Evolutionary conservation across 371 early-diverging fungal genomes (phyloP), one percentile per base, ranked within the genome.

Genomic region (Syncephalastrum contaminatum): DNA sequence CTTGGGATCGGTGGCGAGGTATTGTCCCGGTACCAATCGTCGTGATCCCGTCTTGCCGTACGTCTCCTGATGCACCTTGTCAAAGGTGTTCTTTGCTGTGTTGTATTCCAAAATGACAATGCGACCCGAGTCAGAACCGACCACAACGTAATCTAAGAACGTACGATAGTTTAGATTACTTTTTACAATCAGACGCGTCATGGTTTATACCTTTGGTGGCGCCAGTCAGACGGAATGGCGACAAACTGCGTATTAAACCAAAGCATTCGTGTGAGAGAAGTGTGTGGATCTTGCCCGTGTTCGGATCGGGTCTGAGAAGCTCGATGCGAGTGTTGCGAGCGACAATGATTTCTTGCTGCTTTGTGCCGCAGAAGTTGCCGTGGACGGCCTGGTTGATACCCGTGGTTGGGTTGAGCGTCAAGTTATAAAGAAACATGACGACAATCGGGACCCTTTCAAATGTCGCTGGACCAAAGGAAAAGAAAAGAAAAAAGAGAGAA

Each of bases 11-110:
- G 86, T 77, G 2, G 98, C 95, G 36, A 98, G 77, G 55, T 95
- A 97, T 74, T 98, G 94, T 18, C 98, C 98, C 4, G 99, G 94
- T 0, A 97, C 92, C 39, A 90, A 86, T 47, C 98, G 80, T 45
- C 98, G 81, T 52, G 85, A 80, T 12, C 98, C 99, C 14, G 92
- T 86, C 66, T 95, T 95, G n/a, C 98, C 99, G 70, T 82, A 97
- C 0, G 95, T 94, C 60, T 99, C 98, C 72, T 90, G 86, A 66
- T 96, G 96, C 7, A 96, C 87, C 59, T 85, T 84, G 22, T 82
- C 86, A 63, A 97, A 95, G 12, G 69, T 71, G 59, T 90, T 89
- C 55, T 82, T 83, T 18, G 68, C 62, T 0, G 87, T 77, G 58
- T 91, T 88, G 70, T 94, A 99, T 67, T 96, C 96, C 36, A 99